These are phyloP conservation scores for Paraphoma chrysanthemicola DNA, from an alignment of 2,329 filamentous ascomycete species.

Conservation along the genomic window DNA sequence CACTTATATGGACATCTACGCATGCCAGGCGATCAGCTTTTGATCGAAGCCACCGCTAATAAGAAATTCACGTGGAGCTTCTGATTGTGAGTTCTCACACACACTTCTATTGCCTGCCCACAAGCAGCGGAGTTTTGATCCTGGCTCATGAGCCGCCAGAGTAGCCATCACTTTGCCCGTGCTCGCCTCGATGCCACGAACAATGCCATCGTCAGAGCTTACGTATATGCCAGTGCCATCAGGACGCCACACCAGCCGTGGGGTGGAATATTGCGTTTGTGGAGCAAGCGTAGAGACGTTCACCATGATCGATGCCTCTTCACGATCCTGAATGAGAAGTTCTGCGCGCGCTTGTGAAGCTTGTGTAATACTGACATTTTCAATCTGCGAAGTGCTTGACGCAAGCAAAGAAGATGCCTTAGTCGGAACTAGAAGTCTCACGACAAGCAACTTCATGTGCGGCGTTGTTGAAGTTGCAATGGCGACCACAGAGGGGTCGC, in stretches of 20 bases:
- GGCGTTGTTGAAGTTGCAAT: conserved; percentile 67
- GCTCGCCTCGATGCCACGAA: conserved; percentile 65
- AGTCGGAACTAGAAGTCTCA: conserved; percentile 62
- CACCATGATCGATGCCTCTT: conserved; percentile 66
- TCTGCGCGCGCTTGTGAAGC: conserved; percentile 60
- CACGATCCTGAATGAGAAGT: conserved; percentile 60
- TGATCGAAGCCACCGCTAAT: conserved; percentile 72
- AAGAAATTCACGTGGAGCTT: conserved; percentile 58
- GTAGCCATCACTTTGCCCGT: conserved; percentile 63
- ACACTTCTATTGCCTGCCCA: conserved; percentile 59
- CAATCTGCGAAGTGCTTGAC: conserved; percentile 7
- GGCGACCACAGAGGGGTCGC: conserved; percentile 62
- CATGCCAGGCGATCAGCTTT: conserved; percentile 63
- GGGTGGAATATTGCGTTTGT: conserved; percentile 70
- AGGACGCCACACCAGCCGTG: conserved; percentile 67
- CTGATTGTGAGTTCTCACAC: conserved; percentile 21
- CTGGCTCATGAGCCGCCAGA: conserved; percentile 63
- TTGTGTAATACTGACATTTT: conserved; percentile 50
- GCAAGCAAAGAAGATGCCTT: conserved; percentile 11
- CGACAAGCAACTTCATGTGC: conserved; percentile 68
- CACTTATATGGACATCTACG: conserved; percentile 1
- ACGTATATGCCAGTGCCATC: conserved; percentile 69
- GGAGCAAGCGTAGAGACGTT: conserved; percentile 67
- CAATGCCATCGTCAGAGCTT: conserved; percentile 68
- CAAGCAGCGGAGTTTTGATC: conserved; percentile 65